A percentile compares a stretch with the other conserved stretches of the same genome.
Evolutionary conservation across 306 rosid genomes (phyloP).

Genomic region (Lathyrus oleraceus): DNA sequence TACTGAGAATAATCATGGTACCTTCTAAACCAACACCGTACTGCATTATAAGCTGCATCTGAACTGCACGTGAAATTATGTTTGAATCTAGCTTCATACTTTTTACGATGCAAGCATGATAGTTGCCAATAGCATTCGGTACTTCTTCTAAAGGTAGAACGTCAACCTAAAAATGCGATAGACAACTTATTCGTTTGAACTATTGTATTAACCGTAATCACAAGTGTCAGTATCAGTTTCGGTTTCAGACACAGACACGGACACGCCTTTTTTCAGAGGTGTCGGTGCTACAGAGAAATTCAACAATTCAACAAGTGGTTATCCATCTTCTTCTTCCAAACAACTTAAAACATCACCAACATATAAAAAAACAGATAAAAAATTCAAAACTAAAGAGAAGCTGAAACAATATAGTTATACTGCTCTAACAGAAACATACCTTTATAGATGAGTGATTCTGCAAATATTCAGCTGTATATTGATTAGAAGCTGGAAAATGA

Average conservation of each 20-base stretch:
- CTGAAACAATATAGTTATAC: background rate
- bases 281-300: background rate
- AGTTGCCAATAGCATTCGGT: slow-evolving; percentile 58
- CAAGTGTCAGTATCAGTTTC: too few relatives aligned
- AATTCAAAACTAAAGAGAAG: background rate
- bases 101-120: slow-evolving; percentile 66
- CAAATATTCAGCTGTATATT: slow-evolving; percentile 64
- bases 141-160: slow-evolving; percentile 68
- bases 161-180: slow-evolving; percentile 62
- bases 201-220: background rate
- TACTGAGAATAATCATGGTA: slow-evolving; percentile 31
- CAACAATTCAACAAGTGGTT: background rate
- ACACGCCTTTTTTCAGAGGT: too few relatives aligned
- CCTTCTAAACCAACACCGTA: slow-evolving; percentile 95
- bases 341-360: background rate
- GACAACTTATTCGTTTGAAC: background rate
- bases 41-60: slow-evolving; percentile 84
- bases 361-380: background rate
- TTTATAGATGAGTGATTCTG: slow-evolving; percentile 56
- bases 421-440: slow-evolving; percentile 40
- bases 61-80: slow-evolving; percentile 62
- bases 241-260: too few relatives aligned
- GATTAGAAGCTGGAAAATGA: slow-evolving; percentile 62
- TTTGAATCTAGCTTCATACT: slow-evolving; percentile 62
- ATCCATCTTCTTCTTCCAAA: background rate